A percentile compares a stretch with the other conserved stretches of the same genome.
These are phyloP conservation scores for Flaveria brownii DNA, from an alignment of 129 eudicot species.

Conservation along the genomic window DNA sequence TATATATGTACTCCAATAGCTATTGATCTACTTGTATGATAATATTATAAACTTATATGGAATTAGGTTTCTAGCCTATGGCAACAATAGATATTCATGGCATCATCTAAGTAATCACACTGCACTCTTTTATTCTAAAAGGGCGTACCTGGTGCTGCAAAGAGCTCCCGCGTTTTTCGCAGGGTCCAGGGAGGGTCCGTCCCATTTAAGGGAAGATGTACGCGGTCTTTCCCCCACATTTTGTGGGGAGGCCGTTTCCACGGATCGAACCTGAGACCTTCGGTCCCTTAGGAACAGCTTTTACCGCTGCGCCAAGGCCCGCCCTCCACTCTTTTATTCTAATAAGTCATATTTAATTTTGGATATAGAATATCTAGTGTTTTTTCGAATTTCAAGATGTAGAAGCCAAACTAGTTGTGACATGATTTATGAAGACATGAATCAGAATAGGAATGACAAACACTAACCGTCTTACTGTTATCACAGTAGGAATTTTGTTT, in stretches of 20 bases:
- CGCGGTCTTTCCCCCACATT: too few species aligned
- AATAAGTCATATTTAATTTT: not conserved
- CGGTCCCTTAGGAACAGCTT: too few species aligned
- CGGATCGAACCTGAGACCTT: too few species aligned
- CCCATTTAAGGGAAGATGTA: too few species aligned
- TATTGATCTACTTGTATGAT: not conserved
- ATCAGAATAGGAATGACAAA: not conserved
- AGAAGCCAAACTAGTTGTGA: not conserved
- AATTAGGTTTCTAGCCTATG: not conserved
- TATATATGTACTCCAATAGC: not conserved
- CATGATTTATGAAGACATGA: not conserved
- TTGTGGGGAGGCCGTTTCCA: too few species aligned
- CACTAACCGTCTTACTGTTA: not conserved
- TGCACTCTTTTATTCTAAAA: too few species aligned
- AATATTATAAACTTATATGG: not conserved
- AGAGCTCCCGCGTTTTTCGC: too few species aligned
- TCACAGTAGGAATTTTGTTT: not conserved
- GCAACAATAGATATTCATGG: not conserved
- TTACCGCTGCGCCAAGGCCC: too few species aligned
- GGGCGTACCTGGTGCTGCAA: too few species aligned
- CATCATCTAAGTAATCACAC: not conserved
- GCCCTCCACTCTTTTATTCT: too few species aligned
- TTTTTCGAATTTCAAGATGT: not conserved
- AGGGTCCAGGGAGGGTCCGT: too few species aligned
- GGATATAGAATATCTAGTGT: not conserved